Evolutionary conservation across 2,329 filamentous ascomycete genomes (phyloP).

Genomic region (Fusarium brachygibbosum): DNA sequence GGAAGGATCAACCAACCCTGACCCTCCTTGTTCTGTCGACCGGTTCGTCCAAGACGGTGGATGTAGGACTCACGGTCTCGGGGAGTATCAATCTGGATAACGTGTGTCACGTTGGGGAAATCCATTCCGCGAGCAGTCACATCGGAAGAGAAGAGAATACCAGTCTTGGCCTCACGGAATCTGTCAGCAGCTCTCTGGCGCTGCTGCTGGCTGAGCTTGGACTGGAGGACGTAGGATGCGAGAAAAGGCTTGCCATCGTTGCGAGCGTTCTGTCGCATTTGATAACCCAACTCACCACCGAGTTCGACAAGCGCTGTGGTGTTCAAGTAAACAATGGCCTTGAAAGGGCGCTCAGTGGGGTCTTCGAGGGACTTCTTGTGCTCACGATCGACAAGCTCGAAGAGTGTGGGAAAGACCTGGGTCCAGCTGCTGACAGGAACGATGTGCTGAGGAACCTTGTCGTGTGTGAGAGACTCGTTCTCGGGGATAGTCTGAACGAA

Average conservation of each 20-base stretch:
- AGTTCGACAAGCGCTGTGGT: slow-evolving; percentile 80
- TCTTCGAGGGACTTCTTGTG: slow-evolving; percentile 59
- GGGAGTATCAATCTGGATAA: slow-evolving; percentile 78
- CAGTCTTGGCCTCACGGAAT: slow-evolving; percentile 76
- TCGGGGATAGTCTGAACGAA: slow-evolving; percentile 90
- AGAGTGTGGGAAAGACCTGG: slow-evolving; percentile 80
- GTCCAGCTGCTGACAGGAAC: slow-evolving; percentile 77
- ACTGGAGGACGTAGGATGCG: slow-evolving; percentile 74
- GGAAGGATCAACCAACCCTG: slow-evolving; percentile 77
- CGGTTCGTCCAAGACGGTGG: slow-evolving; percentile 82
- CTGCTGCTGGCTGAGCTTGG: slow-evolving; percentile 76
- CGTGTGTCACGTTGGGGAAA: slow-evolving; percentile 83
- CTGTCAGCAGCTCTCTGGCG: slow-evolving; percentile 78
- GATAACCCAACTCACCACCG: slow-evolving; percentile 67
- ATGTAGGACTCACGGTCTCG: slow-evolving; percentile 78
- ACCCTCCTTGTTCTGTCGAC: slow-evolving; percentile 79
- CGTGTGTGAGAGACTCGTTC: slow-evolving; percentile 87
- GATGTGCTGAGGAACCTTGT: slow-evolving; percentile 83
- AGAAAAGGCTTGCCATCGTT: slow-evolving; percentile 56
- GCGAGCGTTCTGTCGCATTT: slow-evolving; percentile 54
- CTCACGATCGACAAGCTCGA: slow-evolving; percentile 80
- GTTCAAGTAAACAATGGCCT: slow-evolving; percentile 94
- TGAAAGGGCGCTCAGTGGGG: slow-evolving; percentile 75
- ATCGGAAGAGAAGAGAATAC: slow-evolving; percentile 81
- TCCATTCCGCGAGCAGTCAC: slow-evolving; percentile 88